phyloP scores from a whole-genome alignment of 345 rosid genomes.

The Melaleuca alternifolia region DNA sequence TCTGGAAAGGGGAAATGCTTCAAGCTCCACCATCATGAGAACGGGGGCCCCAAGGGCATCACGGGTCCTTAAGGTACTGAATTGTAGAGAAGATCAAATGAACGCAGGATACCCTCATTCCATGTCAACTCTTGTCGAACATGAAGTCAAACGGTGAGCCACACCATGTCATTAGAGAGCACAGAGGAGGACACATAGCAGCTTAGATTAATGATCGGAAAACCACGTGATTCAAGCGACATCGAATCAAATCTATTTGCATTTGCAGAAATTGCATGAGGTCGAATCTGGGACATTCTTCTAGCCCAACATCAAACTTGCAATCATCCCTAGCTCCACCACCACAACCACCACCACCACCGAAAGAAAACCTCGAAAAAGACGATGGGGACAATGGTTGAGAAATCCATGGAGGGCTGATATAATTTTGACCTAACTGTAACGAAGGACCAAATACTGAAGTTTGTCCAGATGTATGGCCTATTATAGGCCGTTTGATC shows the following conservation, averaged over 20 bases:
- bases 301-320: not conserved
- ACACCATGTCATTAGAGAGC: not conserved
- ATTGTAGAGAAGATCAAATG: not conserved
- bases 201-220: not conserved
- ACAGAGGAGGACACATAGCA: not conserved
- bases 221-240: not conserved
- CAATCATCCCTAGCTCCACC: not conserved
- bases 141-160: no score
- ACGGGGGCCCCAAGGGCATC: not conserved
- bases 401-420: not conserved
- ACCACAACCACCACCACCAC: no score
- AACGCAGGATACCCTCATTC: not conserved
- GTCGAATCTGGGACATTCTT: not conserved
- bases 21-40: not conserved
- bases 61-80: not conserved
- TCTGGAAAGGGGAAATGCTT: not conserved
- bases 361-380: not conserved
- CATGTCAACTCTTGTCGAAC: not conserved
- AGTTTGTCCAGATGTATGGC: not conserved
- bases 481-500: not conserved
- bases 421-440: not conserved
- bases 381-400: not conserved
- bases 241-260: not conserved
- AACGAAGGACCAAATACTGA: not conserved
- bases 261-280: not conserved